Base-by-base conservation (phyloP, 148 eudicot genomes). In the Arctostaphylos glauca region DNA sequence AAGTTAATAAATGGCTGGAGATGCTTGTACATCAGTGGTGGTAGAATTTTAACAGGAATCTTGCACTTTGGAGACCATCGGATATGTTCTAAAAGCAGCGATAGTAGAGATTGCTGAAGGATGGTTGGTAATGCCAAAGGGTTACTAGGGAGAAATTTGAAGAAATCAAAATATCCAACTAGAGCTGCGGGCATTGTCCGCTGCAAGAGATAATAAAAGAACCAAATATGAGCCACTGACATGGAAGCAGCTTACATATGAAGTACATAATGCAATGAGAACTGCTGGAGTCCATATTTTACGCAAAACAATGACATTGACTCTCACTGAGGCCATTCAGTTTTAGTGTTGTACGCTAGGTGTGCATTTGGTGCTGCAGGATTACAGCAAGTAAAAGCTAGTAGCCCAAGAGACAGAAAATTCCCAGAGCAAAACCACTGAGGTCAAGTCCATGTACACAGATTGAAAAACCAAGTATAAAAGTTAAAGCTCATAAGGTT, bases 151-250 rank as follows among this genome's bases (percentile, higher is more conserved):
- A 97, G 85, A 86, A 90, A 76, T 88, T 91, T 93, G 68, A 94
- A 90, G 77, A 93, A 87, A 84, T 94, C 98, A 55, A 89, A 93
- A 50, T 93, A 96, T 47, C 92, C 95, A 49, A 92, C 98, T 80
- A 85, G 78, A 73, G 88, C 89, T 25, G 87, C 79, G 76, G 89
- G 90, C 86, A 92, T 82, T 68, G 94, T 84, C 70, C 90, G 80
- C 99, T 97, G 90, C 90, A 85, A 55, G 55, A 79, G 19, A 82
- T 43, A 9, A 80, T 41, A 64, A 53, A 43, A 86, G 66, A 41
- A 56, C 55, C 19, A 31, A 76, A 16, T 46, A 21, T 75, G 44
- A 75, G 67, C 12, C 48, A 80, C 43, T n/a, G 21, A 16, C 56
- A 84, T 38, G 16, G 23, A 82, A 47, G 21, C 43, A 67, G 68